Evolutionary conservation across 2,329 filamentous ascomycete genomes (phyloP), one percentile per base, ranked within the genome.

Genomic region (Penicillium sp.): DNA sequence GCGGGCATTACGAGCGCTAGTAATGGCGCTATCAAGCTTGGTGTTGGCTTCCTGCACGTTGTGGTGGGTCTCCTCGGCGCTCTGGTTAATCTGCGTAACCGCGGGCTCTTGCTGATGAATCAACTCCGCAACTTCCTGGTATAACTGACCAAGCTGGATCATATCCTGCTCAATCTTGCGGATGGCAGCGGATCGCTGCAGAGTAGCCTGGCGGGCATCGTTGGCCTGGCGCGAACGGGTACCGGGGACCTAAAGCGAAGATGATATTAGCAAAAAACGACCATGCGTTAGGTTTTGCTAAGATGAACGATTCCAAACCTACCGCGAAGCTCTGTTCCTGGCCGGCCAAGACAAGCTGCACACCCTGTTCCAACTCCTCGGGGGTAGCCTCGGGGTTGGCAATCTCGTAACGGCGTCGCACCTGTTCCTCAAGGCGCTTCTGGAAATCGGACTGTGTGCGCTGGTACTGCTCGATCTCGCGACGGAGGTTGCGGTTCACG

Each of bases 131-230:
- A 98, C 88, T 65, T 97, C 89, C 72, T 92, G 86, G 85, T 97
- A 96, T 53, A 98, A 80, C 75, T 95, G 86, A 6, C 90, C 86
- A 55, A 99, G 82, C 76, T 96, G 90, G 11, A 90, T 86, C 84
- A 98, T 90, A 72, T 96, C 90, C 70, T 85, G 82, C 79, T 96
- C 92, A 70, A 98, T 96, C 82, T 96, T 93, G 76, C 92, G 86
- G 65, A 99, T 90, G 43, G 90, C 92, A 52, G 86, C 86, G 74
- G 96, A 92, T 64, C 95, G 89, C 63, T 91, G 91, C 65, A 84
- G 85, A 55, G 96, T 82, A 35, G 91, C 91, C 37, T 87, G 86
- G 63, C 89, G 87, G 43, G 91, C 90, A 75, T 96, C 90, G 49
- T 91, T 71, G 87, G 86, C 69, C 91, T 88, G 76, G 89, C 89